phyloP scores from a whole-genome alignment of 108 stramenopile genomes.

The Cyclotella cryptica region DNA sequence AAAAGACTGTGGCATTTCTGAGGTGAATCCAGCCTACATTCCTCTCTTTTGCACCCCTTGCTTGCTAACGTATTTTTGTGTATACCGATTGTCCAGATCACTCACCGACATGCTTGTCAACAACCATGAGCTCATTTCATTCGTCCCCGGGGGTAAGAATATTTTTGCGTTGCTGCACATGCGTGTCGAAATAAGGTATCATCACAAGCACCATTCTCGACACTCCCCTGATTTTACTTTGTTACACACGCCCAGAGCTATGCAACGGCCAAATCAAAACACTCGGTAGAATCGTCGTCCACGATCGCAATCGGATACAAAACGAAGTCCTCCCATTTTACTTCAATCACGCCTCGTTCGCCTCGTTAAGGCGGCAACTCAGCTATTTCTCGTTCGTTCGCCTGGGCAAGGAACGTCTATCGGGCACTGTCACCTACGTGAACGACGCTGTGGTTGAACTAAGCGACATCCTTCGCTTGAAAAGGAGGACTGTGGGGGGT shows the following conservation, averaged over 20 bases:
- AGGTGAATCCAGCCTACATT: not conserved
- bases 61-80: not conserved
- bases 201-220: not conserved
- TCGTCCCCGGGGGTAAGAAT: slow-evolving; percentile 3
- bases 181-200: not conserved
- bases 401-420: slow-evolving; percentile 68
- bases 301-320: slow-evolving; percentile 82
- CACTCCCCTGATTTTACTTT: not conserved
- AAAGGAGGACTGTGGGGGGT: slow-evolving; percentile 44
- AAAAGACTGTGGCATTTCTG: not conserved
- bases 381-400: slow-evolving; percentile 88
- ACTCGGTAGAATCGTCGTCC: slow-evolving; percentile 75
- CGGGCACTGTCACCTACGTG: slow-evolving; percentile 74
- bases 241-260: not conserved
- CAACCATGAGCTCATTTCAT: slow-evolving; percentile 9
- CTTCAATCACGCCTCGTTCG: slow-evolving; percentile 88
- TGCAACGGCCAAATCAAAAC: slow-evolving; percentile 8
- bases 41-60: not conserved
- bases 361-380: slow-evolving; percentile 85
- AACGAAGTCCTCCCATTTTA: slow-evolving; percentile 76
- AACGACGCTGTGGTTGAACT: slow-evolving; percentile 77
- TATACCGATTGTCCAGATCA: slow-evolving; percentile 6
- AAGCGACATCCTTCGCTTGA: slow-evolving; percentile 78
- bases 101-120: not conserved
- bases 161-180: not conserved